phyloP scores from a whole-genome alignment of 2,329 filamentous ascomycete species.

The Claviceps sp. region DNA sequence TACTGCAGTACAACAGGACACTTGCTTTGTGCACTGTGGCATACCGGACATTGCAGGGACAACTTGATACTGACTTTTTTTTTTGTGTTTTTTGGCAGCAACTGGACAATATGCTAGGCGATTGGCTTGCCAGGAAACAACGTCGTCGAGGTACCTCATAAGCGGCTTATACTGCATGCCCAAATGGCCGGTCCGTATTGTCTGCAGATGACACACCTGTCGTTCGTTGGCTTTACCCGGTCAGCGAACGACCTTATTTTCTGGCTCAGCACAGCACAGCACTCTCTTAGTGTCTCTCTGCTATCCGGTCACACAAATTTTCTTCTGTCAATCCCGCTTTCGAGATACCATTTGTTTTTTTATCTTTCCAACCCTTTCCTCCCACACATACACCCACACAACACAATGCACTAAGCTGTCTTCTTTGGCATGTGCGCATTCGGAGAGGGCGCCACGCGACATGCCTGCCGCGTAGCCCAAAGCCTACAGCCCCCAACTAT shows the following conservation, averaged over 20 bases:
- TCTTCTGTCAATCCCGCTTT: neutral
- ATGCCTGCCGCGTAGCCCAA: neutral
- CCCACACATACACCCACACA: neutral
- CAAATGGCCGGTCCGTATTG: too few relatives aligned
- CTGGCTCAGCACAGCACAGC: neutral
- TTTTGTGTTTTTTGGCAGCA: conserved; percentile 33
- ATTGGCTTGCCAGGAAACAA: conserved; percentile 64
- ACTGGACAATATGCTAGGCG: conserved; percentile 75
- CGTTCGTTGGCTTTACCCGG: too few relatives aligned
- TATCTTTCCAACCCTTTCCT: neutral
- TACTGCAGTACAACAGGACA: neutral
- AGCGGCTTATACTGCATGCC: neutral
- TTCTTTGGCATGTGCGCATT: conserved; percentile 5
- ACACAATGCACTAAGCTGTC: neutral
- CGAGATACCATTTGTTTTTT: conserved; percentile 4
- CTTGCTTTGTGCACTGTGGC: too few relatives aligned
- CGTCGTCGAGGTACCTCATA: conserved; percentile 40
- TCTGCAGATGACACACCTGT: too few relatives aligned
- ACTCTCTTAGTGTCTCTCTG: neutral
- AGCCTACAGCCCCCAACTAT: neutral
- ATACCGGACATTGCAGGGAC: neutral
- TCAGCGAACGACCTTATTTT: neutral
- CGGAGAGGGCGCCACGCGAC: neutral
- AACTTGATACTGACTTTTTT: neutral
- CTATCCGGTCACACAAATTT: neutral